Evolutionary conservation across 306 rosid genomes (phyloP).

Genomic region (Rubus idaeus): DNA sequence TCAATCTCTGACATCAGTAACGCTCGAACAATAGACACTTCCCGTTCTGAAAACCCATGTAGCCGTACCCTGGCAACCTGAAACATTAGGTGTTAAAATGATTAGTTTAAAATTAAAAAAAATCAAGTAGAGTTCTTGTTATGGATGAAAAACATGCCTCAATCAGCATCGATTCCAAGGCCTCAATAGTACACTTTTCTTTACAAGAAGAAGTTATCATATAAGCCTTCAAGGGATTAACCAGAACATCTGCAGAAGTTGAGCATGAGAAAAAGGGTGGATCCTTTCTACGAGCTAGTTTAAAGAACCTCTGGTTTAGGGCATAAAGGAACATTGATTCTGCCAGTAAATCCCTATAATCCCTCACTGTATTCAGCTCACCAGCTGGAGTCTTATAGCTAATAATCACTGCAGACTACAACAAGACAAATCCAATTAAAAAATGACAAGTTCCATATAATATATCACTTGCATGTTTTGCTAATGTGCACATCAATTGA

Average conservation of each 20-base stretch:
- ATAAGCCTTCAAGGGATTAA: slow-evolving; percentile 83
- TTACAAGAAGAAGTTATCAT: slow-evolving; percentile 82
- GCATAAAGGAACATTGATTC: slow-evolving; percentile 95
- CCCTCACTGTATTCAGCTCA: slow-evolving; percentile 82
- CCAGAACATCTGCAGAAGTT: slow-evolving; percentile 80
- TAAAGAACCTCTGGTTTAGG: slow-evolving; percentile 86
- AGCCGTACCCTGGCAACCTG: slow-evolving; percentile 88
- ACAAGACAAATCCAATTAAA: slow-evolving; percentile 23
- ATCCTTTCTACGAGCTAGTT: slow-evolving; percentile 84
- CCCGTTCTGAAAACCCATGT: slow-evolving; percentile 94
- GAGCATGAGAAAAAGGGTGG: slow-evolving; percentile 97
- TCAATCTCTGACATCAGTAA: slow-evolving; percentile 89
- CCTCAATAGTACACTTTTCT: slow-evolving; percentile 76
- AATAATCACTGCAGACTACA: slow-evolving; percentile 94
- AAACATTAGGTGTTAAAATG: slow-evolving; percentile 35
- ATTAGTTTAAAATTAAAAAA: slow-evolving; percentile 10
- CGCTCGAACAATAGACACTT: slow-evolving; percentile 75
- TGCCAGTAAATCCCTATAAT: slow-evolving; percentile 78
- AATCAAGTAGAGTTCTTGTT: slow-evolving; percentile 14
- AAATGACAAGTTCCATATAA: slow-evolving; percentile 11
- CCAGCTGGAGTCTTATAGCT: slow-evolving; percentile 81
- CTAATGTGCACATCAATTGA: slow-evolving; percentile 13
- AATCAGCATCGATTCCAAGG: slow-evolving; percentile 81
- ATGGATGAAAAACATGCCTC: slow-evolving; percentile 57
- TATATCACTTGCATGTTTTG: neutral